A percentile compares a stretch with the other conserved stretches of the same genome.
Evolutionary conservation across 257 asterid species (phyloP).

Genomic region (Lycium barbarum): DNA sequence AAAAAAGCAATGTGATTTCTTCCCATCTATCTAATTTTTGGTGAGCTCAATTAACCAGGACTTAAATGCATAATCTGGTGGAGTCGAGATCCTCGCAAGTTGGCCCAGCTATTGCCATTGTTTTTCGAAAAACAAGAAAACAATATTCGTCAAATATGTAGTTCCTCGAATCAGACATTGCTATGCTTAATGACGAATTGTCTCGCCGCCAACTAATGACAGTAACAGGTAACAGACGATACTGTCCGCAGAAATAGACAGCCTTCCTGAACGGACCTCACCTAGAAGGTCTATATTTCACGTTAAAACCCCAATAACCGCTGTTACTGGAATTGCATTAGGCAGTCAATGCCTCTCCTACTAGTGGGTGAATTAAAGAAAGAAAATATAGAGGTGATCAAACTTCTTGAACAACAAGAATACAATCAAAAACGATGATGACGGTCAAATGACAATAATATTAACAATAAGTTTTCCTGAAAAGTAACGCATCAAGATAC

Average conservation of each 20-base stretch:
- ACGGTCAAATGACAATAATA: neutral
- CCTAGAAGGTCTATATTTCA: conserved; percentile 19
- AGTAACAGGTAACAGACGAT: neutral
- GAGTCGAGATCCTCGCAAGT: neutral
- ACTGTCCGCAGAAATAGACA: neutral
- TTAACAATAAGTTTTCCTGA: neutral
- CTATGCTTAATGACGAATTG: neutral
- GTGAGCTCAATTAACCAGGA: neutral
- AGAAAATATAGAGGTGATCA: neutral
- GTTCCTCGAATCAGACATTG: neutral
- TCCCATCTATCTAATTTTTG: conserved; percentile 14
- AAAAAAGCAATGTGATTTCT: neutral
- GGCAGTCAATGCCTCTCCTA: conserved; percentile 22
- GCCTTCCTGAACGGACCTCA: neutral
- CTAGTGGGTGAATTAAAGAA: neutral
- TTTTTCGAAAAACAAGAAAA: conserved; percentile 6
- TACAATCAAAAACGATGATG: neutral
- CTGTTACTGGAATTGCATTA: conserved; percentile 7
- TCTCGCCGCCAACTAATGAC: neutral
- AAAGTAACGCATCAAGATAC: neutral
- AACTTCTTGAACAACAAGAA: conserved; percentile 18
- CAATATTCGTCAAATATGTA: neutral
- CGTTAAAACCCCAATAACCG: neutral
- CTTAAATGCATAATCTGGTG: neutral
- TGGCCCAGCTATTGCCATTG: conserved; percentile 5